Base-by-base conservation (phyloP, 163 green algal genomes). In the Volvox carteri region DNA sequence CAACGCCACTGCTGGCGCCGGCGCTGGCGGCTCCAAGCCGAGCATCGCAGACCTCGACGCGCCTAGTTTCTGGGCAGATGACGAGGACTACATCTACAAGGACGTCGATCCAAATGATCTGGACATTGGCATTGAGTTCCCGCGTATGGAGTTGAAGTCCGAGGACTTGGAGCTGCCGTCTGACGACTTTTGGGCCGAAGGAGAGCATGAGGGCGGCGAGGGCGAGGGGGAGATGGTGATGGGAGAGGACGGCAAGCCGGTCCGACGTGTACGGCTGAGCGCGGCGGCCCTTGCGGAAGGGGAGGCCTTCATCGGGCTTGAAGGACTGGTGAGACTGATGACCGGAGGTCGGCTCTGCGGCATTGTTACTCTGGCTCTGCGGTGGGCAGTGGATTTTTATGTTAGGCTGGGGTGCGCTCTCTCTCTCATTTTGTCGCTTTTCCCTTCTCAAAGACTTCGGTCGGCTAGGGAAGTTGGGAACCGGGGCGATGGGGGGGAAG, bases 231-330 rank as follows among this genome's bases (percentile, higher is more conserved):
- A 86, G 41, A 19, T 54, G 39, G 60, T 37, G 3, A 37, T 50
- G 2, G 79, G 60, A 42, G 56, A 76, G 56, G 58, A 86, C 5
- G 78, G 58, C 41, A 44, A 33, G 78, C 39, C 56, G 39, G 28
- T 60, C 12, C 41, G 30, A 33, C 60, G 79, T 0, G 60, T 58
- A 37, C 42, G 30, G 60, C 60, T 78, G 35, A 78, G n/a, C 4
- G 81, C 81, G 65, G 65, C 65, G 46, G 65, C 48, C 33, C 46
- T 80, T 44, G 68, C 68, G 83, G 68, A 74, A 9, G 83, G 83
- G 25, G 83, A 88, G 83, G 83, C 83, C 23, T 88, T 88, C 67
- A 58, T 88, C 12, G 83, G 83, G 11, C 48, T 88, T 35, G 68
- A 88, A 35, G 83, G 68, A 11, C 67, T 88, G 83, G 83, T 88